phyloP scores from a whole-genome alignment of 2,329 filamentous ascomycete genomes.

The Aspergillus pseudotamarii region DNA sequence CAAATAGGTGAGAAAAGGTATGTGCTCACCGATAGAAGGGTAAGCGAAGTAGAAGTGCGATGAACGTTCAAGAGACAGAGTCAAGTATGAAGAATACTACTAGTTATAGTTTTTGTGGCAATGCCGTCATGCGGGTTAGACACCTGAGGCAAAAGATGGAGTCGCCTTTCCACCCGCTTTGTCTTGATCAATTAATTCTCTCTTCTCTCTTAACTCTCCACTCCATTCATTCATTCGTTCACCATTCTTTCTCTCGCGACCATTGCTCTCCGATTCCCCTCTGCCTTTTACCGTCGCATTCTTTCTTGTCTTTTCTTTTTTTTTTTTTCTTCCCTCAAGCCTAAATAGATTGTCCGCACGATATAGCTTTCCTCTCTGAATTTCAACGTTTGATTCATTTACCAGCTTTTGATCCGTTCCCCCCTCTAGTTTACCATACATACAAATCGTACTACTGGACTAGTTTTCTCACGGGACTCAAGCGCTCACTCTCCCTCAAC shows the following conservation, averaged over 20 bases:
- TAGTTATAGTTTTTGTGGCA: background rate
- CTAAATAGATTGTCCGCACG: constrained; percentile 12
- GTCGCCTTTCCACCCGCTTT: background rate
- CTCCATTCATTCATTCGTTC: background rate
- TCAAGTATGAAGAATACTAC: too few relatives aligned
- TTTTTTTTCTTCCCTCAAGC: background rate
- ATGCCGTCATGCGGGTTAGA: background rate
- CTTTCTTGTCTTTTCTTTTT: background rate
- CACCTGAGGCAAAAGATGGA: background rate
- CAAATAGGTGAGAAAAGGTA: background rate
- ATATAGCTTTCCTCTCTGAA: constrained; percentile 6
- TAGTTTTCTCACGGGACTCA: background rate
- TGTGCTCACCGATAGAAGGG: background rate
- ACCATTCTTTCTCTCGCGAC: constrained; percentile 3
- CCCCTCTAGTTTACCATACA: background rate
- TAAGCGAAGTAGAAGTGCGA: background rate
- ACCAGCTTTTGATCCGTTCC: background rate
- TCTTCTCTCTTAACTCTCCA: background rate
- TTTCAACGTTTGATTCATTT: background rate
- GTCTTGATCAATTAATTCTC: background rate
- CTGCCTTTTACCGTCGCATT: background rate
- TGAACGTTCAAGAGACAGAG: too few relatives aligned
- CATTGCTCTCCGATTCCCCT: constrained; percentile 1
- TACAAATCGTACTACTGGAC: background rate
- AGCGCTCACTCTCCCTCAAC: background rate